Base-by-base conservation (phyloP, 2,329 filamentous ascomycete genomes). In the Domatiomyces globalis region DNA sequence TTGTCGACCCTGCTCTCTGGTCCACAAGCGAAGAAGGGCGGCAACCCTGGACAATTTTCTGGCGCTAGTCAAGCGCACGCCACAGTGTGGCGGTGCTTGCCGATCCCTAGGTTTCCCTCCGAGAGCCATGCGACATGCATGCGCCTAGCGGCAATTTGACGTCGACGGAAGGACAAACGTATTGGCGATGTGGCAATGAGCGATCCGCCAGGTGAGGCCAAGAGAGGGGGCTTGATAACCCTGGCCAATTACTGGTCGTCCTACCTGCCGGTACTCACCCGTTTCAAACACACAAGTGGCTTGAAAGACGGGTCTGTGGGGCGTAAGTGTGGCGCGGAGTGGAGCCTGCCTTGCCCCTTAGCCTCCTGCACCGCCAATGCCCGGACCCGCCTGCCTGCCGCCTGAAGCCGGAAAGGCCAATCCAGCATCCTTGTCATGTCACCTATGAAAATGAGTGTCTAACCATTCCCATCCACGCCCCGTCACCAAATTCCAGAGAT, bases 381-480 rank as follows among this genome's bases (percentile, higher is more conserved):
- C 15, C 2, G 33, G 33, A 10, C 15, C 33, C 33, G 15, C 33
- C 33, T 39, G 33, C 10, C 10, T 39, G 33, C 33, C 10, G 33
- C 33, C 10, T 39, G 33, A 39, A 39, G 33, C 33, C 33, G 33
- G 43, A 27, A 45, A 45, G 43, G 18, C 18, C 43, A 45, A 10
- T 45, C 17, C 43, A 27, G 43, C 9, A 47, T 47, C 45, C 45
- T 29, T 47, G 45, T 29, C 19, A 47, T 47, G 19, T 47, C 45
- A 47, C 45, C 19, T 17, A 18, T 47, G 17, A 18, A 27, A 25
- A 22, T 18, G 17, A 18, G 20, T 47, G 45, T 47, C 45, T 47
- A 47, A 36, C 45, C 45, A 47, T 47, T 47, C 45, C 27, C 27
- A 47, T 47, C 45, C 45, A 47, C 43, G 12, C 45, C 19, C 45